Evolutionary conservation across 2,329 filamentous ascomycete species (phyloP).

Genomic region (Didymella segeticola): DNA sequence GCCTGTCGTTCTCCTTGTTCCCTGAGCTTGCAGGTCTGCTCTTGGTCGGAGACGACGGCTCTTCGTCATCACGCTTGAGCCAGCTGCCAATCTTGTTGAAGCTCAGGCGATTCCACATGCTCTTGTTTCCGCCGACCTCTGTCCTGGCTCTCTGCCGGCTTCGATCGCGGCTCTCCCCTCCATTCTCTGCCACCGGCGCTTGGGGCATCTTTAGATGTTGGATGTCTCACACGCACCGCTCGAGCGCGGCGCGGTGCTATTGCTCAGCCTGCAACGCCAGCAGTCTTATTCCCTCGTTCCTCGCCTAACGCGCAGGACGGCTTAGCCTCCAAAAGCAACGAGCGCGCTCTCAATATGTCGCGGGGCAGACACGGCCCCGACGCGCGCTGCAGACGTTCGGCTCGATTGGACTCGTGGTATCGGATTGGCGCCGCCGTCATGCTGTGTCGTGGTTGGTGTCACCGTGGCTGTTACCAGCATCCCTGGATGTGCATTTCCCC

Average conservation of each 20-base stretch:
- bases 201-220: constrained; percentile 34
- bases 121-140: constrained; percentile 43
- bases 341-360: constrained; percentile 21
- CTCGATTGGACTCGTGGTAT: constrained; percentile 37
- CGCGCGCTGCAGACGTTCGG: constrained; percentile 4
- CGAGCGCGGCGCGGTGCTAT: constrained; percentile 24
- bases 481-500: constrained; percentile 30
- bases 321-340: constrained; percentile 13
- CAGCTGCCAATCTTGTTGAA: constrained; percentile 51
- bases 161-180: constrained; percentile 36
- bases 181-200: constrained; percentile 27
- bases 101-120: constrained; percentile 47
- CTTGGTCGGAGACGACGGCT: constrained; percentile 28
- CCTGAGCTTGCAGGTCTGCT: constrained; percentile 5
- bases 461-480: constrained; percentile 37
- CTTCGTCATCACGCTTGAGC: constrained; percentile 50
- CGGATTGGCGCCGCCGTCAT: constrained; percentile 42
- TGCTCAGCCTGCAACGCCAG: constrained; percentile 23
- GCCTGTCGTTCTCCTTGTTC: constrained; percentile 45
- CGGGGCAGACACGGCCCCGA: constrained; percentile 14
- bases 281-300: constrained; percentile 22
- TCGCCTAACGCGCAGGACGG: constrained; percentile 11
- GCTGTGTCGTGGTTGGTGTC: constrained; percentile 40
- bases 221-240: constrained; percentile 26
- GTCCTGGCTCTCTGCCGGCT: constrained; percentile 45